phyloP scores from a whole-genome alignment of 1,284 basidiomycete species.

The Uromyces viciae-fabae region DNA sequence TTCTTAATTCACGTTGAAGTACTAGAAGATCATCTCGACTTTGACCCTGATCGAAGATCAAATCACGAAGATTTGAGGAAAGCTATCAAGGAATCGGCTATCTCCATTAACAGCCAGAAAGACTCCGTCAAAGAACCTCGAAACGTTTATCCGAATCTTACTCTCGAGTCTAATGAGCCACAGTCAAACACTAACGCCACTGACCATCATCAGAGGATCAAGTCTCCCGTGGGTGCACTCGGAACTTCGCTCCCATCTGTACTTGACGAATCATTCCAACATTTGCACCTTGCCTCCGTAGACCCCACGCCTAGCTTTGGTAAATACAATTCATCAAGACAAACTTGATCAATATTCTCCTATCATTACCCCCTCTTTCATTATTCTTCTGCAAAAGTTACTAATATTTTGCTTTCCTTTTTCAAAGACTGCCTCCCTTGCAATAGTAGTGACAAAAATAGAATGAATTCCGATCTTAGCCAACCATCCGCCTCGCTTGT shows the following conservation, averaged over 20 bases:
- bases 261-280: slow-evolving; percentile 8
- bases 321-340: too few species aligned
- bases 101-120: slow-evolving; percentile 48
- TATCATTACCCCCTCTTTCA: too few species aligned
- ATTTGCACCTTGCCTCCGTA: slow-evolving; percentile 7
- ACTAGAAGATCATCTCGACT: slow-evolving; percentile 83
- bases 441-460: too few species aligned
- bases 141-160: slow-evolving; percentile 18
- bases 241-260: background rate
- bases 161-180: background rate
- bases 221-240: background rate
- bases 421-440: too few species aligned
- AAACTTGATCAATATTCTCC: too few species aligned
- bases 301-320: too few species aligned
- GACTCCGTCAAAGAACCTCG: slow-evolving; percentile 16
- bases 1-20: slow-evolving; percentile 92
- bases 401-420: background rate
- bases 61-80: slow-evolving; percentile 60
- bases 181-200: background rate
- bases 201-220: background rate
- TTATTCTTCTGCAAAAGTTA: background rate
- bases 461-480: too few species aligned
- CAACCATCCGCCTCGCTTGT: too few species aligned
- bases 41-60: slow-evolving; percentile 75
- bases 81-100: slow-evolving; percentile 50